Evolutionary conservation across 208 protist species (phyloP), one percentile per base, ranked within the genome.

Genomic region (Acanthamoeba rhysodes): DNA sequence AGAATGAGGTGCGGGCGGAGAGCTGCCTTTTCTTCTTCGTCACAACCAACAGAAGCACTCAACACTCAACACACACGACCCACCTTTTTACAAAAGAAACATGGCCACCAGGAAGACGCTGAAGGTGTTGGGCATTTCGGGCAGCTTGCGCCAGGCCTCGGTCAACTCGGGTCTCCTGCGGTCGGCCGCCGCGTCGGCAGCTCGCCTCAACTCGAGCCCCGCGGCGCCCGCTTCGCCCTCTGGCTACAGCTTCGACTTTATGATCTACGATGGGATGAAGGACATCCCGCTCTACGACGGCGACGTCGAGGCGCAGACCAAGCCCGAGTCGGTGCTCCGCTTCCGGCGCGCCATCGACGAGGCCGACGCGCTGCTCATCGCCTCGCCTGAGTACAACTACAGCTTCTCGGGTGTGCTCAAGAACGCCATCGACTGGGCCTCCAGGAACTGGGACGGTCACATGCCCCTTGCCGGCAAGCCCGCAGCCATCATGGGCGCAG

Each of bases 391-490:
- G 80, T 88, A 88, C 34, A 88, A 88, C 80, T 88, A 88, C 80
- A 88, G 80, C 50, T 88, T 66, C 80, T 45, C 80, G 24, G 80
- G 80, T 8, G 80, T 88, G 7, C 80, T 88, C 50, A 88, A 88
- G 80, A 88, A 88, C 50, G 80, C 80, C 53, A 88, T 88, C 41
- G 80, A 88, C 80, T 88, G 80, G 80, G 80, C 80, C 22, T 88
- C 80, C 2, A 12, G 80, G 4, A 29, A 48, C 4, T 88, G 80
- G 80, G 80, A 88, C 50, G 80, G 80, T 50, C 50, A 64, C 48
- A 88, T 45, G 50, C 80, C 80, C 29, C 80, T 88, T 16, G 41
- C 24, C 10, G 80, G 80, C 80, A 88, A 88, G 53, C 80, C 80
- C 9, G 29, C 80, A 4, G 41, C 80, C 34, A 64, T 88, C 41